phyloP scores from a whole-genome alignment of 2,329 filamentous ascomycete species.

The Paracorniculantispora psalliotae region DNA sequence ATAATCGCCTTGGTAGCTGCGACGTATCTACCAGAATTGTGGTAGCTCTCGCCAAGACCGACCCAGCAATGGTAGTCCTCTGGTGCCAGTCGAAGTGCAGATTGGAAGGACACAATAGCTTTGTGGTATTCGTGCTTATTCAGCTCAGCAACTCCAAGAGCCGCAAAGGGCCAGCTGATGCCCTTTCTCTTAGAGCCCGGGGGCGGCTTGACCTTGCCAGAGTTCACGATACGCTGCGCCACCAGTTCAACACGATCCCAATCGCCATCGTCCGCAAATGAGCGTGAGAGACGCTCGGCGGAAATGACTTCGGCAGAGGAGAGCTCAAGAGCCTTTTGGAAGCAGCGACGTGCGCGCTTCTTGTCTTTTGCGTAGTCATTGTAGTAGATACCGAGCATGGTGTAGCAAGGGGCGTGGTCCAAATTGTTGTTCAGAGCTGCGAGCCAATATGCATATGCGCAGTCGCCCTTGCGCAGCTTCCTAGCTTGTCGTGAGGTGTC shows the following conservation, averaged over 20 bases:
- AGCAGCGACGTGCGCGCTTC: slow-evolving; percentile 82
- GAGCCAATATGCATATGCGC: slow-evolving; percentile 76
- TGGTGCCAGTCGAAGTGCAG: slow-evolving; percentile 76
- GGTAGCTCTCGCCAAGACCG: slow-evolving; percentile 93
- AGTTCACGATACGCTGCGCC: slow-evolving; percentile 84
- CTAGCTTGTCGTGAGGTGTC: slow-evolving; percentile 69
- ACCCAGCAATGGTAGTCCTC: slow-evolving; percentile 94
- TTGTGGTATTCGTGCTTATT: slow-evolving; percentile 89
- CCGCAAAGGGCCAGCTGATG: slow-evolving; percentile 93
- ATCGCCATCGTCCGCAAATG: slow-evolving; percentile 84
- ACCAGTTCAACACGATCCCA: slow-evolving; percentile 97
- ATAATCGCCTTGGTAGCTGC: slow-evolving; percentile 90
- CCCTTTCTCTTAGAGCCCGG: slow-evolving; percentile 91
- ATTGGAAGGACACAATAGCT: slow-evolving; percentile 87
- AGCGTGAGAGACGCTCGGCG: slow-evolving; percentile 77
- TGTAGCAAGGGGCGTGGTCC: slow-evolving; percentile 86
- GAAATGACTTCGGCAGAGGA: slow-evolving; percentile 82
- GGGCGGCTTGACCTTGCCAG: slow-evolving; percentile 84
- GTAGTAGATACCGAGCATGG: slow-evolving; percentile 84
- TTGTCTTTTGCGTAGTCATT: slow-evolving; percentile 85
- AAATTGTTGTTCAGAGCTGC: slow-evolving; percentile 80
- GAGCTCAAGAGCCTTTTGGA: slow-evolving; percentile 92
- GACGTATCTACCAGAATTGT: slow-evolving; percentile 87
- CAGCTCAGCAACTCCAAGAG: slow-evolving; percentile 87
- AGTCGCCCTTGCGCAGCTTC: slow-evolving; percentile 66